Percentiles rank a stretch among this genome's conserved stretches.
These are phyloP conservation scores for Cyphellophora europaea DNA, from an alignment of 2,329 filamentous ascomycete species.

Conservation along the genomic window DNA sequence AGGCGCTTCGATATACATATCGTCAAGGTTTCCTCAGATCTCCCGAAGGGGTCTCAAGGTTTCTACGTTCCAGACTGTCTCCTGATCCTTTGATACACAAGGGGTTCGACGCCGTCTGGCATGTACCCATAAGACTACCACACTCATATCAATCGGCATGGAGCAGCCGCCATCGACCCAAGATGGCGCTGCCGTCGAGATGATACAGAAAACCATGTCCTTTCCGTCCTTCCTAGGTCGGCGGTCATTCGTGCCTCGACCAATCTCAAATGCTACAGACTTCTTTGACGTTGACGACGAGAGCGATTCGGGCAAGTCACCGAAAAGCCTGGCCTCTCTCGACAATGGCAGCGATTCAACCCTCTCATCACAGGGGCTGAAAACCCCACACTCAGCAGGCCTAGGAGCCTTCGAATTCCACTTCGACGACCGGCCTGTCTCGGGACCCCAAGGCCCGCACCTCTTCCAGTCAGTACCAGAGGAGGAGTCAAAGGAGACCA, in stretches of 20 bases:
- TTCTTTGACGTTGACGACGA: constrained; percentile 28
- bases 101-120: no score
- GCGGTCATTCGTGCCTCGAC: constrained; percentile 14
- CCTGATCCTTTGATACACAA: no score
- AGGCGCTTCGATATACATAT: constrained; percentile 1
- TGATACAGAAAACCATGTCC: constrained; percentile 14
- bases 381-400: constrained; percentile 59
- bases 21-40: constrained; percentile 1
- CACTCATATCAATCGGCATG: no score
- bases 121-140: no score
- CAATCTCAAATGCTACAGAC: constrained; percentile 25
- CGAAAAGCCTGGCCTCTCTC: constrained; percentile 13
- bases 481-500: constrained; percentile 1
- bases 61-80: not conserved
- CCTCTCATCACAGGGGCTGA: constrained; percentile 77
- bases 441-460: constrained; percentile 77
- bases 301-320: constrained; percentile 21
- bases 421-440: constrained; percentile 35
- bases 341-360: constrained; percentile 63
- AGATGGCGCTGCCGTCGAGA: constrained; percentile 11
- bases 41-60: not conserved
- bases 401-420: constrained; percentile 54
- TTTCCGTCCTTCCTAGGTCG: constrained; percentile 12
- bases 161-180: constrained; percentile 10
- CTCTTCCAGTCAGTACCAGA: constrained; percentile 58